Evolutionary conservation across 1,284 basidiomycete genomes (phyloP), one percentile per base, ranked within the genome.

Genomic region (Polyporus tsugae): DNA sequence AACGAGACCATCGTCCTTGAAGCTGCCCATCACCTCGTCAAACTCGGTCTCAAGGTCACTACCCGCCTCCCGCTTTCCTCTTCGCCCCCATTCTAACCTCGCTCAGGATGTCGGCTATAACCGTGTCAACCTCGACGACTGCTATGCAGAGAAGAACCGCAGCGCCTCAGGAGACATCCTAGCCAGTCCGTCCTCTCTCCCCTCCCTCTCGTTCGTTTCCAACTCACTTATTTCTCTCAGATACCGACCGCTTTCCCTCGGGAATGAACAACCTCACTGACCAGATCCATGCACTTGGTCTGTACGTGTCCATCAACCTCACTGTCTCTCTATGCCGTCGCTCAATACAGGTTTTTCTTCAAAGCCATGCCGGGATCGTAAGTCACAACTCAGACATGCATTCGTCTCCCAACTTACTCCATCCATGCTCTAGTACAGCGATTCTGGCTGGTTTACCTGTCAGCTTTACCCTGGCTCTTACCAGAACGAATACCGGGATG

Each of bases 361-460:
- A 22, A 66, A 80, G 79, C 39, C 77, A 81, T 70, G 76, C 79
- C 5, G 80, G 80, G 7, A 81, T 81, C 22, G 78, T 80, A 66
- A 68, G 73, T 60, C 6, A 1, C 11, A 36, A 22, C 55, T 15
- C 9, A 9, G n/a, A 25, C 15, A 25, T 5, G 60, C 17, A 11
- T 33, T 19, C n/a, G 5, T 6, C 13, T 1, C 11, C 4, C 19
- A 19, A 17, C 25, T 19, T 10, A 13, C n/a, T 5, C 17, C 5
- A 25, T 53, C 44, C 7, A 17, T 25, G 22, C 33, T 52, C 11
- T 62, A 85, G 84, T 87, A 87, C 67, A 81, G 84, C 62, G 85
- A 86, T 69, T 84, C 85, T 13, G 86, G 86, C 22, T 87, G 85
- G 86, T 82, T 81, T 70, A 87, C 86, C 2, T 87, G 86, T 69